Evolutionary conservation across 768 basidiomycete species (phyloP).

Genomic region (Hypholoma sublateritium): DNA sequence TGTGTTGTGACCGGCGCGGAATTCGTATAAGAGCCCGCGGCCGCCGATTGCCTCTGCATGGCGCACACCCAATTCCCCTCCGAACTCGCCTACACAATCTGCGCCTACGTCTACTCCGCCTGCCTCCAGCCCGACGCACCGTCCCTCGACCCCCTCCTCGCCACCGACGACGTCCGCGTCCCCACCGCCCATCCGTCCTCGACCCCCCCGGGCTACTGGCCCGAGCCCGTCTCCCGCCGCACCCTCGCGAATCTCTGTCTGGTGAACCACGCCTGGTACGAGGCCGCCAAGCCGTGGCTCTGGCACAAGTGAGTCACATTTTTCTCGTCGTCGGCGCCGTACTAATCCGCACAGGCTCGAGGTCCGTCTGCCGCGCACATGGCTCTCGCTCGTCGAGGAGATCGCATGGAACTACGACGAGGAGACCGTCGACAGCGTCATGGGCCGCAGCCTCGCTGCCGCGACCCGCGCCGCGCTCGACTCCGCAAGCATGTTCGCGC

Average conservation of each 20-base stretch:
- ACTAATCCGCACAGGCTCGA: slow-evolving; percentile 46
- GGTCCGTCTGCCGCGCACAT: slow-evolving; percentile 79
- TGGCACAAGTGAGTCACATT: slow-evolving; percentile 59
- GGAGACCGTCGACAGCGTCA: slow-evolving; percentile 60
- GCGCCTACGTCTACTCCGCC: slow-evolving; percentile 66
- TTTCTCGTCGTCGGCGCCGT: slow-evolving; percentile 5
- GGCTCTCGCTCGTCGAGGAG: slow-evolving; percentile 80
- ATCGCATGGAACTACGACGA: slow-evolving; percentile 74
- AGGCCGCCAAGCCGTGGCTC: slow-evolving; percentile 85
- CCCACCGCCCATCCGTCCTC: slow-evolving; percentile 74
- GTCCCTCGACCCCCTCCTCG: slow-evolving; percentile 72
- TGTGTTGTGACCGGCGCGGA: slow-evolving; percentile 3
- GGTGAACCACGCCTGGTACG: slow-evolving; percentile 76
- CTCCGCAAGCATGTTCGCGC: slow-evolving; percentile 33
- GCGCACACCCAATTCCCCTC: slow-evolving; percentile 55
- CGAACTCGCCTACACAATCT: slow-evolving; percentile 73
- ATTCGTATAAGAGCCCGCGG: slow-evolving; percentile 9
- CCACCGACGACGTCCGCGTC: slow-evolving; percentile 35
- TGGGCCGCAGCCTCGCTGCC: slow-evolving; percentile 66
- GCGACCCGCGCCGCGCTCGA: slow-evolving; percentile 64
- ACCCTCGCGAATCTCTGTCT: slow-evolving; percentile 73
- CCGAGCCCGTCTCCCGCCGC: slow-evolving; percentile 62
- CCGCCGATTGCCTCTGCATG: not conserved
- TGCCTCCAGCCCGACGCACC: slow-evolving; percentile 53
- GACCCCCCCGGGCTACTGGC: slow-evolving; percentile 68